Evolutionary conservation across 257 asterid species (phyloP).

Genomic region (Asclepias syriaca): DNA sequence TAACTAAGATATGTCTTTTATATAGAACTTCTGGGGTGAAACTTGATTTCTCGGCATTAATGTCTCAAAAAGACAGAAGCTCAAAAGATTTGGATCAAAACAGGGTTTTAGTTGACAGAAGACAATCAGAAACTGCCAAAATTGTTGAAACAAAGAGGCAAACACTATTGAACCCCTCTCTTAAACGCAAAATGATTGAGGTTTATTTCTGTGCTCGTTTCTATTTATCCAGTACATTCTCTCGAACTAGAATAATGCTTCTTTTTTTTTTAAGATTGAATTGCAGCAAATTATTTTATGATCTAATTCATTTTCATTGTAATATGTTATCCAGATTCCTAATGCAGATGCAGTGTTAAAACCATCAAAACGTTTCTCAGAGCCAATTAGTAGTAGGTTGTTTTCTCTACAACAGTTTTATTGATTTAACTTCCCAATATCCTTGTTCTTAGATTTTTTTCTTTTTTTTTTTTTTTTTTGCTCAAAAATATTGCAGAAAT

Average conservation of each 20-base stretch:
- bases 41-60: slow-evolving; percentile 33
- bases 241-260: neutral
- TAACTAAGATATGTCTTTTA: slow-evolving; percentile 11
- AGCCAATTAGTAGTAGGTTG: slow-evolving; percentile 45
- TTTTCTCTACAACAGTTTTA: slow-evolving; percentile 5
- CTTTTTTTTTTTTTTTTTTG: slow-evolving; percentile 14
- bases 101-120: slow-evolving; percentile 23
- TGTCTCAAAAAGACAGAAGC: slow-evolving; percentile 30
- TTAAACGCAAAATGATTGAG: slow-evolving; percentile 65
- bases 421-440: slow-evolving; percentile 17
- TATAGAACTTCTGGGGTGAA: slow-evolving; percentile 40
- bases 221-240: neutral
- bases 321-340: slow-evolving; percentile 38
- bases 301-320: neutral
- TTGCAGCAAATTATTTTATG: neutral
- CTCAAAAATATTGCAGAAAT: slow-evolving; percentile 43
- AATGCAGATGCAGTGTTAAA: slow-evolving; percentile 33
- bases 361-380: slow-evolving; percentile 59
- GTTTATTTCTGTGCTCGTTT: slow-evolving; percentile 29
- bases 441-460: neutral
- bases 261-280: neutral
- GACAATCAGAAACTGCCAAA: slow-evolving; percentile 26
- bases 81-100: slow-evolving; percentile 33
- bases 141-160: slow-evolving; percentile 28
- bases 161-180: slow-evolving; percentile 31